phyloP scores from a whole-genome alignment of 768 basidiomycete species.

The Dioszegia aurantiaca region DNA sequence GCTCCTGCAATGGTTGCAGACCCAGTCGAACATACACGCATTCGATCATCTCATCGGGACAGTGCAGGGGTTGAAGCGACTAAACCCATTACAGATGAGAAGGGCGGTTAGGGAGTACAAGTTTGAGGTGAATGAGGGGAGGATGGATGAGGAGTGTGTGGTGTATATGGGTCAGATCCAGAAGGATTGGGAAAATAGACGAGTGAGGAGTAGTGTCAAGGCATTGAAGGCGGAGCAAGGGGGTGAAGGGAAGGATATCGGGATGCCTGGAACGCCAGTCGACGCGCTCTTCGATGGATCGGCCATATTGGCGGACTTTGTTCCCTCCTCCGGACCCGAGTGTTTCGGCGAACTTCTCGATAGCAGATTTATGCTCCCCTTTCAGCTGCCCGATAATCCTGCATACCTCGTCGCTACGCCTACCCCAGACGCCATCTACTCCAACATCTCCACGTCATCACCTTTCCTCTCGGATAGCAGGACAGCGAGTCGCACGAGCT shows the following conservation, averaged over 20 bases:
- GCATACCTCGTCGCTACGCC: slow-evolving; percentile 65
- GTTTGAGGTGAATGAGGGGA: slow-evolving; percentile 88
- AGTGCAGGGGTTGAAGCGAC: slow-evolving; percentile 76
- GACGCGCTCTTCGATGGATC: slow-evolving; percentile 75
- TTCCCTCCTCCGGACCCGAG: slow-evolving; percentile 72
- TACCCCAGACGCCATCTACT: slow-evolving; percentile 36
- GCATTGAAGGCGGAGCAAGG: slow-evolving; percentile 63
- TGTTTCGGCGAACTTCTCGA: slow-evolving; percentile 87
- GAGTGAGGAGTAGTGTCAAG: slow-evolving; percentile 81
- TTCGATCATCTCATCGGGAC: slow-evolving; percentile 85
- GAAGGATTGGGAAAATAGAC: slow-evolving; percentile 93
- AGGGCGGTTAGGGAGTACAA: slow-evolving; percentile 77
- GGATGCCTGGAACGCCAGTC: slow-evolving; percentile 56
- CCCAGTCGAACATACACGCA: slow-evolving; percentile 78
- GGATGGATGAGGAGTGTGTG: slow-evolving; percentile 90
- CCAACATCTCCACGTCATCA: slow-evolving; percentile 20
- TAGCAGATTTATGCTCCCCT: slow-evolving; percentile 86
- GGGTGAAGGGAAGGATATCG: slow-evolving; percentile 30
- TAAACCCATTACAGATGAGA: slow-evolving; percentile 96
- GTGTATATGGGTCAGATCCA: slow-evolving; percentile 93
- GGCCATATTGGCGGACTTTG: slow-evolving; percentile 68
- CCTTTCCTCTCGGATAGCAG: slow-evolving; percentile 33
- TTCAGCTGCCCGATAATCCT: slow-evolving; percentile 72
- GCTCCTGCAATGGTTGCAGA: slow-evolving; percentile 61
- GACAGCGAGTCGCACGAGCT: slow-evolving; percentile 39